A percentile compares a stretch with the other conserved stretches of the same genome.
Conservation (phyloP, 2,329 filamentous ascomycete species). For the Sarocladiaceae sp. region DNA sequence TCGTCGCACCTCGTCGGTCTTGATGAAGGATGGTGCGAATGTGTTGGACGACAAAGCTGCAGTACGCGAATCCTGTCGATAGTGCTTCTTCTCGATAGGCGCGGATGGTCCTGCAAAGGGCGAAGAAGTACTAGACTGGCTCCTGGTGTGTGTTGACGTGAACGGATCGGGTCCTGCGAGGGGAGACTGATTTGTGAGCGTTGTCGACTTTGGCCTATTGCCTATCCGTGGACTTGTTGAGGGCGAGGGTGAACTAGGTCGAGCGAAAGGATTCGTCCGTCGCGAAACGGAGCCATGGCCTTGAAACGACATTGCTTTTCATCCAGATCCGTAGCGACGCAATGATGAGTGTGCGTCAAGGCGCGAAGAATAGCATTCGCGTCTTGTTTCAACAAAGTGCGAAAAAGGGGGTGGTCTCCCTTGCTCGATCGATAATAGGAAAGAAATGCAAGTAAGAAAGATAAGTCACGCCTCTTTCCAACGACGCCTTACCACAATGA, state of each 20-base stretch:
- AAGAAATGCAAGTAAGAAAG: not conserved
- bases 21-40: conserved; percentile 96
- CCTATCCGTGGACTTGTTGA: conserved; percentile 41
- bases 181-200: conserved; percentile 60
- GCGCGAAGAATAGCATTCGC: not conserved
- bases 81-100: conserved; percentile 23
- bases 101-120: not conserved
- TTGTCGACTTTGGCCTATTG: conserved; percentile 67
- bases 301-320: conserved; percentile 28
- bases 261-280: conserved; percentile 76
- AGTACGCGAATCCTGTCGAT: conserved; percentile 58
- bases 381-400: not conserved
- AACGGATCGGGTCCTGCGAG: conserved; percentile 30
- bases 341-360: not conserved
- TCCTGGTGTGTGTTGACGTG: conserved; percentile 57
- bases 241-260: conserved; percentile 61
- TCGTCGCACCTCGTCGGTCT: conserved; percentile 69
- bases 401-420: not conserved
- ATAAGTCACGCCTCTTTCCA: conserved; percentile 3
- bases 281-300: conserved; percentile 51
- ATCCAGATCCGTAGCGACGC: not conserved
- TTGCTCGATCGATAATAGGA: not conserved
- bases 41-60: conserved; percentile 64
- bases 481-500: conserved; percentile 9
- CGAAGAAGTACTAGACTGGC: conserved; percentile 59